These are phyloP conservation scores for Gentiana dahurica DNA, from an alignment of 257 asterid genomes.

Conservation along the genomic window DNA sequence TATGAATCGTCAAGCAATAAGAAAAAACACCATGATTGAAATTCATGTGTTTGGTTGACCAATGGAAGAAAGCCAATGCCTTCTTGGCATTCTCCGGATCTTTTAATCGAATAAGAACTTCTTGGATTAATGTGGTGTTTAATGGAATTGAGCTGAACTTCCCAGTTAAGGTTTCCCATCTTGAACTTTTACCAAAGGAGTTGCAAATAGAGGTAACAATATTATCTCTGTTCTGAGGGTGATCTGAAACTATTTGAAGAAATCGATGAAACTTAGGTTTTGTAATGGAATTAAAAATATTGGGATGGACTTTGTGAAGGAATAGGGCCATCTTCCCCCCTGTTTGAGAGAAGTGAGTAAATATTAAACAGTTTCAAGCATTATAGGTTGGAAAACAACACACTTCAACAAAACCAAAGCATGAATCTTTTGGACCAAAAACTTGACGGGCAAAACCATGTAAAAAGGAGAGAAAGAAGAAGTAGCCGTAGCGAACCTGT, in stretches of 20 bases:
- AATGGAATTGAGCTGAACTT: conserved; percentile 34
- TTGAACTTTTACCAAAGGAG: conserved; percentile 32
- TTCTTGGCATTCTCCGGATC: conserved; percentile 50
- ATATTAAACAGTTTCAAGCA: too few relatives aligned
- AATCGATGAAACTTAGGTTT: conserved; percentile 7
- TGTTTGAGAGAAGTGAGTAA: not conserved
- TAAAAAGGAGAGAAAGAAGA: too few relatives aligned
- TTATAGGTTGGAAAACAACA: too few relatives aligned
- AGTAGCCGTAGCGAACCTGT: too few relatives aligned
- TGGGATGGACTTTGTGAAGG: conserved; percentile 6
- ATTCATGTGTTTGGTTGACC: conserved; percentile 40
- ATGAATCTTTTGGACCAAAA: too few relatives aligned
- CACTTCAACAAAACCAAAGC: too few relatives aligned
- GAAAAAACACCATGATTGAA: conserved; percentile 34
- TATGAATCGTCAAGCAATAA: conserved; percentile 59
- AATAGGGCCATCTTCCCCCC: conserved; percentile 7
- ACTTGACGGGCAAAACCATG: too few relatives aligned
- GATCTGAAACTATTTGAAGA: conserved; percentile 1
- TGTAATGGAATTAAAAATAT: conserved; percentile 6
- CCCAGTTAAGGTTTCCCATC: conserved; percentile 44
- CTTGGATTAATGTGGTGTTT: conserved; percentile 23
- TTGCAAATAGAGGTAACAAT: conserved; percentile 28
- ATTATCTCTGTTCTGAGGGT: conserved; percentile 5
- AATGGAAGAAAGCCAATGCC: conserved; percentile 72
- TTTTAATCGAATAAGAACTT: conserved; percentile 47